A percentile compares a stretch with the other conserved stretches of the same genome.
Conservation (phyloP, 2,329 filamentous ascomycete species). For the Aspergillus fischeri region DNA sequence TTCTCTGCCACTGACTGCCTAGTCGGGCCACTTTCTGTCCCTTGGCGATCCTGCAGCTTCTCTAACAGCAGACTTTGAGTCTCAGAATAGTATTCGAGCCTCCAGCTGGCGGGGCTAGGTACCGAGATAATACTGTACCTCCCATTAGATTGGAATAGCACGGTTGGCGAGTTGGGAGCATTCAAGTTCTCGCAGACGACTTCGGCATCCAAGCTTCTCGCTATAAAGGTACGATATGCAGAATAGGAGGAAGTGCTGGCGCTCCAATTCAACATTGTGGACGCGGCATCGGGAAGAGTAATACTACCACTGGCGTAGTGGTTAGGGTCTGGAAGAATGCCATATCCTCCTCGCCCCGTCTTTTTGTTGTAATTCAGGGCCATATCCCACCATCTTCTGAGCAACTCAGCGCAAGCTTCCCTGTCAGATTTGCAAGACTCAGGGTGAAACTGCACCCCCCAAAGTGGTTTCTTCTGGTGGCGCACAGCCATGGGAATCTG, state of each 20-base stretch:
- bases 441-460: conserved; percentile 86
- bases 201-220: conserved; percentile 26
- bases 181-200: conserved; percentile 33
- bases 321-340: conserved; percentile 15
- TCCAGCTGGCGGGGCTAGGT: conserved; percentile 32
- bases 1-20: neutral
- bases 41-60: conserved; percentile 11
- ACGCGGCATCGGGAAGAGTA: conserved; percentile 45
- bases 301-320: conserved; percentile 12
- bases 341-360: conserved; percentile 21
- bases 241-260: conserved; percentile 24
- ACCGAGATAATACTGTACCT: conserved; percentile 35
- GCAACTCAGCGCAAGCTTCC: conserved; percentile 56
- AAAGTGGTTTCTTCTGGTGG: conserved; percentile 68
- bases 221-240: conserved; percentile 21
- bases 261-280: conserved; percentile 33
- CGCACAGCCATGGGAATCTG: conserved; percentile 70
- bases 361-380: conserved; percentile 58
- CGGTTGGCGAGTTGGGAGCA: conserved; percentile 25
- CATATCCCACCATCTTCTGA: conserved; percentile 71
- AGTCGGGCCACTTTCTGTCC: neutral
- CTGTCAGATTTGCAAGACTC: conserved; percentile 76
- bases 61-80: conserved; percentile 20
- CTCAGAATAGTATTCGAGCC: conserved; percentile 31
- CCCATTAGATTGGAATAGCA: conserved; percentile 44